Evolutionary conservation across 148 eudicot genomes (phyloP), one percentile per base, ranked within the genome.

Genomic region (Silene uniflora): DNA sequence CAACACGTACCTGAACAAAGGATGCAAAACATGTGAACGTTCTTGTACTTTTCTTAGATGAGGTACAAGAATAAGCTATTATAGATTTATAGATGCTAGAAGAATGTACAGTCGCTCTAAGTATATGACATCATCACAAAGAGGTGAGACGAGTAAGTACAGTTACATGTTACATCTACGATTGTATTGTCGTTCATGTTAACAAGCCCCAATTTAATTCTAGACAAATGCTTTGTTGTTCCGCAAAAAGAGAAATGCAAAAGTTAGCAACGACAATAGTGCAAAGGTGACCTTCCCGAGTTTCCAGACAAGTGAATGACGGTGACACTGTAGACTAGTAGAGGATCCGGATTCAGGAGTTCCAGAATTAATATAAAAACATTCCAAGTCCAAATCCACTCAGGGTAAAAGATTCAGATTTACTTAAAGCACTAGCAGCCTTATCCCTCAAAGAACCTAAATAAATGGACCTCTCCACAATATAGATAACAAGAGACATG

Each of bases 1-100:
- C 99, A 75, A 89, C 90, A 3, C 99, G 95, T 25, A 95, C 99
- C 99, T 95, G 78, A 29, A 55, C 12, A 39, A 68, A 32, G 10
- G 29, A 52, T 52, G 44, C 35, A 73, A 58, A 73, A 9, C 21
- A 56, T 56, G 62, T n/a, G 35, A 75, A 8, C 47, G 32, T 80
- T 71, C 14, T 70, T 67, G 23, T 18, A n/a, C 19, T 46, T 22
- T 47, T 21, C 5, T 69, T 49, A 42, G 16, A 42, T 10, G 4
- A 68, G 55, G 27, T 44, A 68, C 27, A 19, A 68, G 10, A 68
- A 44, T 8, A 24, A 9, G 71, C 23, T 44, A 19, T 39, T 64
- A 29, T 64, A 64, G 54, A 19, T 18, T 39, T 64, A 64, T 64
- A 64, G 54, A 19, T 18, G 18, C 19, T n/a, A 68, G 11, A 68